These are phyloP conservation scores for Boletellus dicymbophilus DNA, from an alignment of 1,284 basidiomycete species.

Conservation along the genomic window DNA sequence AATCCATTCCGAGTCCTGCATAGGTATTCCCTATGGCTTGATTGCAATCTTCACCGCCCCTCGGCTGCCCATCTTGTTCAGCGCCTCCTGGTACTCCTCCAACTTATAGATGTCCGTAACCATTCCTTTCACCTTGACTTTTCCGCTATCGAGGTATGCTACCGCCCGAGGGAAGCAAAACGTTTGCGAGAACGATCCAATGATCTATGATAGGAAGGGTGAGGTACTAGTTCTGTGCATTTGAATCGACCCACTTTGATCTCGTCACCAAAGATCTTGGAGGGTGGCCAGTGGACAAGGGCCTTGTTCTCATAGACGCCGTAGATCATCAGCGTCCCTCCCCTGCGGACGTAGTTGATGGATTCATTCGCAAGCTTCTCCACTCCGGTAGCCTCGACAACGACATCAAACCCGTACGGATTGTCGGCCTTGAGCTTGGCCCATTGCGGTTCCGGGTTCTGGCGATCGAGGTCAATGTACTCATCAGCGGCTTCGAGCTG, in stretches of 20 bases:
- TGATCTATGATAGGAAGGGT: constrained; percentile 52
- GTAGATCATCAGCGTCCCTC: constrained; percentile 74
- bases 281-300: constrained; percentile 80
- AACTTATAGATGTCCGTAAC: constrained; percentile 75
- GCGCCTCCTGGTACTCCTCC: constrained; percentile 76
- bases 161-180: constrained; percentile 88
- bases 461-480: constrained; percentile 81
- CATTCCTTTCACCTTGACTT: constrained; percentile 83
- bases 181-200: constrained; percentile 85
- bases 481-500: constrained; percentile 76
- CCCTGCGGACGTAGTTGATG: constrained; percentile 83
- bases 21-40: constrained; percentile 40
- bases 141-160: constrained; percentile 84
- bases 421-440: constrained; percentile 74
- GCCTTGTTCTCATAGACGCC: constrained; percentile 78
- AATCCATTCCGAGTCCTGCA: background rate
- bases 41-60: constrained; percentile 71
- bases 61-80: constrained; percentile 83
- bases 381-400: constrained; percentile 85
- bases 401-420: constrained; percentile 87
- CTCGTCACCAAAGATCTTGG: constrained; percentile 86
- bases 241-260: constrained; percentile 55
- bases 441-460: constrained; percentile 80
- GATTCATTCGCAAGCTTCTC: constrained; percentile 79
- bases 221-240: background rate